Conservation (phyloP, 2,329 filamentous ascomycete genomes). For the Ploettnerulaceae sp. region DNA sequence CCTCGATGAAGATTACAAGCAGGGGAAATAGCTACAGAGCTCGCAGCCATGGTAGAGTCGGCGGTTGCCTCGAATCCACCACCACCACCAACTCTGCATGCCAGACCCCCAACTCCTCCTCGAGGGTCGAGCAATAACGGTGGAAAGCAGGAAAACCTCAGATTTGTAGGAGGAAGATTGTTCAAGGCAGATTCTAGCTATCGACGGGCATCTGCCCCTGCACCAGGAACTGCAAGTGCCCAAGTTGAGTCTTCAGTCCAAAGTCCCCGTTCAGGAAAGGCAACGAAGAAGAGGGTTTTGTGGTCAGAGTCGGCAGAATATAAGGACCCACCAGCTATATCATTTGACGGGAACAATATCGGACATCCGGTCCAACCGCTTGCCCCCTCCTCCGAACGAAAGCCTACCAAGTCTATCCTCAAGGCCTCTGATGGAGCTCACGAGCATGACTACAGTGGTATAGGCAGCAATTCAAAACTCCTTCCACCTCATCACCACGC, state of each 20-base stretch:
- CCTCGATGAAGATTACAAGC: slow-evolving; percentile 20
- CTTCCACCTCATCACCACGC: slow-evolving; percentile 36
- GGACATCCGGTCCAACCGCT: slow-evolving; percentile 20
- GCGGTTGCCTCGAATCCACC: slow-evolving; percentile 33
- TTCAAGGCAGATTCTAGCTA: slow-evolving; percentile 30
- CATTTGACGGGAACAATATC: slow-evolving; percentile 15
- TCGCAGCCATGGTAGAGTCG: slow-evolving; percentile 33
- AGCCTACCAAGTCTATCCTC: slow-evolving; percentile 70
- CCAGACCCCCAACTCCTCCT: slow-evolving; percentile 65
- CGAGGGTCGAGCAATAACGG: slow-evolving; percentile 36
- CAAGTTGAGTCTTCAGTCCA: slow-evolving; percentile 33
- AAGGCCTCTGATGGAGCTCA: slow-evolving; percentile 52
- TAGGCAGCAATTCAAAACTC: slow-evolving; percentile 20
- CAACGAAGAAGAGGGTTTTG: slow-evolving; percentile 50
- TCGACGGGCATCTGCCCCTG: slow-evolving; percentile 14
- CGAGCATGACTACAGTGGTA: slow-evolving; percentile 13
- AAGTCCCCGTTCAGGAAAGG: slow-evolving; percentile 31
- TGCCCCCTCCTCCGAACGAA: slow-evolving; percentile 39
- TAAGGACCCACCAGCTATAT: slow-evolving; percentile 40
- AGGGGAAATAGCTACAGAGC: slow-evolving; percentile 17
- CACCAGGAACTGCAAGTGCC: slow-evolving; percentile 20
- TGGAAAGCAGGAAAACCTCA: slow-evolving; percentile 31
- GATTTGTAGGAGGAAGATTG: slow-evolving; percentile 27
- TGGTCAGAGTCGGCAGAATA: slow-evolving; percentile 56
- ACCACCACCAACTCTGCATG: slow-evolving; percentile 46